Percentiles rank a stretch among this genome's conserved stretches.
These are phyloP conservation scores for Hypoxylon sp. DNA, from an alignment of 2,329 filamentous ascomycete genomes.

Conservation along the genomic window DNA sequence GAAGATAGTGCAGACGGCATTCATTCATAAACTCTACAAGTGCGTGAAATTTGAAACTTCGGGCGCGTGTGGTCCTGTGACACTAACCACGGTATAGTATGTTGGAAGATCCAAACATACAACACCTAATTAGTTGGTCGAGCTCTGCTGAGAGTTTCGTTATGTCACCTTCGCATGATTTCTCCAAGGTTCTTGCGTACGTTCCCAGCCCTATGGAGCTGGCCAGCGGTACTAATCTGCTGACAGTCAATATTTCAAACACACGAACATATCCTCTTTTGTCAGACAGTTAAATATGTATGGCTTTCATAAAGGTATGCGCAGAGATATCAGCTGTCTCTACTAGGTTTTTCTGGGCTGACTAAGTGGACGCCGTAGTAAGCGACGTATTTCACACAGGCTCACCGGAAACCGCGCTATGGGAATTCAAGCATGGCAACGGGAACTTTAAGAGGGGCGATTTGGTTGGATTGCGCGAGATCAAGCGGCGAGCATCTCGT, in stretches of 20 bases:
- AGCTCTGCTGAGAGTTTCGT: conserved; percentile 95
- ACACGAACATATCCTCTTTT: conserved; percentile 99
- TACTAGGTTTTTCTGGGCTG: conserved; percentile 23
- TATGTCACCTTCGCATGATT: conserved; percentile 97
- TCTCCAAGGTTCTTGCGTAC: conserved; percentile 97
- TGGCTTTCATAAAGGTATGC: conserved; percentile 94
- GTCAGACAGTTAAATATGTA: conserved; percentile 99
- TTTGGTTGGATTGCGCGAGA: conserved; percentile 89
- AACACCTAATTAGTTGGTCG: conserved; percentile 97
- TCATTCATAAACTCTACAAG: conserved; percentile 99
- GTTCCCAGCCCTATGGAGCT: conserved; percentile 55
- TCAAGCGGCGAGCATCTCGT: conserved; percentile 92
- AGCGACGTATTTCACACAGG: conserved; percentile 98
- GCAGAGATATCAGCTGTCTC: conserved; percentile 6
- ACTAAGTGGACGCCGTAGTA: conserved; percentile 66
- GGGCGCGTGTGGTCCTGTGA: not conserved
- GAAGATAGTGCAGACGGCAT: conserved; percentile 97
- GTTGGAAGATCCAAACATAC: conserved; percentile 93
- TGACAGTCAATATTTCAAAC: conserved; percentile 95
- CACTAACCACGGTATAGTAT: conserved; percentile 71
- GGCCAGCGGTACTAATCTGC: conserved; percentile 42
- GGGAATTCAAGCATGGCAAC: conserved; percentile 99
- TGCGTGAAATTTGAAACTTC: conserved; percentile 59
- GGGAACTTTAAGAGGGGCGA: conserved; percentile 97
- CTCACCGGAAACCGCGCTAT: conserved; percentile 90